phyloP scores from a whole-genome alignment of 768 basidiomycete species.

The Epithele typhae region DNA sequence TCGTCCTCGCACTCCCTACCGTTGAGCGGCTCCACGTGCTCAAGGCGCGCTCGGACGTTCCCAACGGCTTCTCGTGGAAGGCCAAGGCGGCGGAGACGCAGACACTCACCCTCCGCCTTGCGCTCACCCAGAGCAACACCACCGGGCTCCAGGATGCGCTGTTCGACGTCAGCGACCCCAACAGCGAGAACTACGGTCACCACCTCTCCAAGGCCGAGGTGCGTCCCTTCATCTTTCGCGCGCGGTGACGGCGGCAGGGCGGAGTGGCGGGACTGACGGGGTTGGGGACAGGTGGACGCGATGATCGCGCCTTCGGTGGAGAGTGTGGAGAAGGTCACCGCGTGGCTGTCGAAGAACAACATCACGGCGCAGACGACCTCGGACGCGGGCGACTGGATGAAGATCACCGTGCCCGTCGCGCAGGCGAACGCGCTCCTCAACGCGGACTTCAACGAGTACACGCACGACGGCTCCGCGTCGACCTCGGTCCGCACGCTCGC shows the following conservation, averaged over 20 bases:
- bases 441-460: conserved; percentile 25
- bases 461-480: conserved; percentile 24
- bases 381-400: conserved; percentile 26
- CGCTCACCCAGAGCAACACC: conserved; percentile 33
- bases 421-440: conserved; percentile 24
- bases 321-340: conserved; percentile 21
- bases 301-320: conserved; percentile 21
- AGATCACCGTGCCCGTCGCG: conserved; percentile 20
- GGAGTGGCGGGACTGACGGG: too few species aligned
- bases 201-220: conserved; percentile 18
- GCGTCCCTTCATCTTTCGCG: too few species aligned
- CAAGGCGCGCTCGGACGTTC: conserved; percentile 22
- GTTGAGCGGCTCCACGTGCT: conserved; percentile 22
- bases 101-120: conserved; percentile 34
- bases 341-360: conserved; percentile 23
- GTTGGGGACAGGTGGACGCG: conserved; percentile 17
- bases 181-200: conserved; percentile 30
- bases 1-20: conserved; percentile 18
- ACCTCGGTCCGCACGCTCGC: conserved; percentile 29
- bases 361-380: conserved; percentile 21
- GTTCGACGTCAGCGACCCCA: conserved; percentile 34
- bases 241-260: too few species aligned
- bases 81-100: conserved; percentile 26
- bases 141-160: conserved; percentile 33
- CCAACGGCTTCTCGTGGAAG: conserved; percentile 25